Evolutionary conservation across 1,139 yeast species (phyloP).

Genomic region (Geotrichum fermentans): DNA sequence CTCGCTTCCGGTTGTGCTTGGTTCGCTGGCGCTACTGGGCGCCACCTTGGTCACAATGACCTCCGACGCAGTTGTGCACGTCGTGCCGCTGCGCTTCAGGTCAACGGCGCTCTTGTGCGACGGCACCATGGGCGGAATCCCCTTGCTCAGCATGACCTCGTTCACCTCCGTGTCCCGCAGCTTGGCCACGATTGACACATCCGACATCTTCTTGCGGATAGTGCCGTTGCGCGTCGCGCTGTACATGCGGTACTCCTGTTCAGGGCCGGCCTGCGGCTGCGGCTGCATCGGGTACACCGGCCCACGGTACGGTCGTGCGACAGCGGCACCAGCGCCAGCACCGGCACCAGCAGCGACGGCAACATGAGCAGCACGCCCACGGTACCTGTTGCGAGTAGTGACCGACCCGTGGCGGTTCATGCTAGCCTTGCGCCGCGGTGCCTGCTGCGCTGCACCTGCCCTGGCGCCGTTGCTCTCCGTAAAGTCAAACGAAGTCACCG

Average conservation of each 20-base stretch:
- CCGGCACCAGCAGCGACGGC: not conserved
- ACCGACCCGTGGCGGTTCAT: not conserved
- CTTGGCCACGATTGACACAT: slow-evolving; percentile 12
- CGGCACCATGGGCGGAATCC: slow-evolving; percentile 33
- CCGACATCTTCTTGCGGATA: slow-evolving; percentile 9
- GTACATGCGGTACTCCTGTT: slow-evolving; percentile 14
- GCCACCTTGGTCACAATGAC: slow-evolving; percentile 1
- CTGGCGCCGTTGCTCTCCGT: not conserved
- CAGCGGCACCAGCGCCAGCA: not conserved
- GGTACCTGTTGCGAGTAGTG: not conserved
- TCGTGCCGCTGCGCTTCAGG: slow-evolving; percentile 9
- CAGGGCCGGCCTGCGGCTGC: slow-evolving; percentile 14
- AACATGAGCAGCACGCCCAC: too few relatives aligned
- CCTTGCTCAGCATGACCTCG: slow-evolving; percentile 24
- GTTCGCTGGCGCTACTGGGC: slow-evolving; percentile 1
- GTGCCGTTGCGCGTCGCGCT: slow-evolving; percentile 8
- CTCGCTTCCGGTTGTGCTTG: not conserved
- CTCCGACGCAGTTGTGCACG: not conserved
- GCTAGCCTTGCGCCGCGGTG: slow-evolving; percentile 1
- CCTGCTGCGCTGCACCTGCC: not conserved
- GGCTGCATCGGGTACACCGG: slow-evolving; percentile 20
- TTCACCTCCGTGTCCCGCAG: slow-evolving; percentile 6
- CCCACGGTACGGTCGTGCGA: slow-evolving; percentile 14
- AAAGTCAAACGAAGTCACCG: slow-evolving; percentile 8
- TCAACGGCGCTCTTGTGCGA: slow-evolving; percentile 23